phyloP scores from a whole-genome alignment of 495 filamentous ascomycete genomes.

The Penicillium longicatenatum region DNA sequence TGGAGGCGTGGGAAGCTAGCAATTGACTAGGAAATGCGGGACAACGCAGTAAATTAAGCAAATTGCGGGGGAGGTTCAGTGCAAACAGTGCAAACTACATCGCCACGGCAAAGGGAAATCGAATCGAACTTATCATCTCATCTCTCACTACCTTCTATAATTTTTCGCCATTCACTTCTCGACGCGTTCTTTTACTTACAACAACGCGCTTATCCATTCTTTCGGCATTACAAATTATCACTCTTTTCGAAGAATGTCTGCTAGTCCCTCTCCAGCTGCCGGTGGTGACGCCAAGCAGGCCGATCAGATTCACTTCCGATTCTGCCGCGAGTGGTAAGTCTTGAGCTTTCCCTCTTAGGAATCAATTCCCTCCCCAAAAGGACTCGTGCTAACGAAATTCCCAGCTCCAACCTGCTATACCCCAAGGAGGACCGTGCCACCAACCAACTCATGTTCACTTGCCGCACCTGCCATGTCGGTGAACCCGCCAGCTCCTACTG shows the following conservation, averaged over 20 bases:
- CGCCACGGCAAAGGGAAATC: neutral
- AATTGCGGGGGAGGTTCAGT: constrained; percentile 26
- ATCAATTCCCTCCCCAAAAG: neutral
- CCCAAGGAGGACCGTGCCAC: constrained; percentile 81
- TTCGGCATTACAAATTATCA: neutral
- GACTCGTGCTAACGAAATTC: neutral
- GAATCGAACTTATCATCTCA: neutral
- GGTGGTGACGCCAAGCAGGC: constrained; percentile 56
- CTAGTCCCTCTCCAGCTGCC: constrained; percentile 60
- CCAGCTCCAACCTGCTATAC: constrained; percentile 93
- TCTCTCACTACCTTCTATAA: neutral
- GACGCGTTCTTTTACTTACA: neutral
- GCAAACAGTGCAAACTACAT: constrained; percentile 24
- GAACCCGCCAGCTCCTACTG: constrained; percentile 83
- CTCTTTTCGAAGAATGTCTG: constrained; percentile 47
- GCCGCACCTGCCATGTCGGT: constrained; percentile 88
- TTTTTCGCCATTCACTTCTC: neutral
- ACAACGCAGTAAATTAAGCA: neutral
- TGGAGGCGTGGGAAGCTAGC: neutral
- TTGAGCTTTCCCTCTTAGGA: too few species aligned
- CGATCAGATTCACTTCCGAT: constrained; percentile 90
- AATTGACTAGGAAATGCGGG: constrained; percentile 3
- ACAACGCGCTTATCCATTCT: neutral
- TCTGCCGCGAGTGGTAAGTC: constrained; percentile 89
- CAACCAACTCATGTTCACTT: constrained; percentile 71